Base-by-base conservation (phyloP, 2,329 filamentous ascomycete species). In the Rhynchosporium agropyri region DNA sequence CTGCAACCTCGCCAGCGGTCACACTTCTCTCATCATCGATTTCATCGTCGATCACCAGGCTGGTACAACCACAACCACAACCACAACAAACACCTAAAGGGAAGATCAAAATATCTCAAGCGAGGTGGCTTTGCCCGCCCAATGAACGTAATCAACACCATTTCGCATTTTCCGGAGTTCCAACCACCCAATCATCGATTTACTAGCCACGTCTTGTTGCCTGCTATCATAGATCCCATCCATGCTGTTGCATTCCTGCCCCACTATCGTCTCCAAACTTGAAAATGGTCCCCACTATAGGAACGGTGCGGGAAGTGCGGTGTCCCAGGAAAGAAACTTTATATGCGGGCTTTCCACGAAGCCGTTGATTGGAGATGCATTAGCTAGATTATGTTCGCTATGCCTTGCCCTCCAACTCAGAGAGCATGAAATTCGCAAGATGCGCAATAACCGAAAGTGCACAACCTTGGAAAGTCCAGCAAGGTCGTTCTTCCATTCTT, bases 221-320 rank as follows among this genome's bases (percentile, higher is more conserved):
- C 55, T 9, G 29, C 40, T 31, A 13, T n/a, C 42, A 38, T 31
- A 28, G 29, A 50, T 50, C 58, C 31, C 20, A 62, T 55, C 36
- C 33, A 42, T 43, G 45, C 36, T 45, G 33, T 42, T 40, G 15
- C 45, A 60, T 40, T 49, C 46, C 13, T 50, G 60, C 58, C 61
- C 62, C 60, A 61, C 58, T 38, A 43, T 66, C 63, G 66, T 66
- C 61, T 68, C 66, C 63, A 65, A 59, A 45, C 29, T 60, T 48
- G 54, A 59, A 49, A 65, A 53, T 51, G 60, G 55, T 33, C 31
- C 26, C 15, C 29, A 8, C 46, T 8, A 31, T 46, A 26, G n/a
- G 26, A 28, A n/a, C 36, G 38, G 48, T 36, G 33, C 33, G 33
- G 33, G 9, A 10, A 9, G 20, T 64, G 63, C 64, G 65, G 65